Conservation (phyloP, 371 early-diverging fungal species). For the Conidiobolus incongruus region DNA sequence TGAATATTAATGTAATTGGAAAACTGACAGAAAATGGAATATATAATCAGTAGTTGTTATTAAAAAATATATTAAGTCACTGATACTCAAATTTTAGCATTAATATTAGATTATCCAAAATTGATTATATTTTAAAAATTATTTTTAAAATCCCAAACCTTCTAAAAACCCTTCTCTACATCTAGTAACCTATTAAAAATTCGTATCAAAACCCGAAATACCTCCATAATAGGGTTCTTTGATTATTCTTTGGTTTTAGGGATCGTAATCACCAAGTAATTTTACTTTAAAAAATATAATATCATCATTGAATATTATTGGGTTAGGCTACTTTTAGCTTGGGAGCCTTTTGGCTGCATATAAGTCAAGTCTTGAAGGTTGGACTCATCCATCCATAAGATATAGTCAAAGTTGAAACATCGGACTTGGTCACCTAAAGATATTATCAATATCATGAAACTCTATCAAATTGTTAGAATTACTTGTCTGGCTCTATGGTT, state of each 20-base stretch:
- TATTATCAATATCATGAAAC: too few species aligned
- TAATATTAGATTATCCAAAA: too few species aligned
- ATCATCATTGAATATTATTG: too few species aligned
- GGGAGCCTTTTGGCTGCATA: constrained; percentile 17
- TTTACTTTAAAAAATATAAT: constrained; percentile 13
- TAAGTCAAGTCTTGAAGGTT: constrained; percentile 30
- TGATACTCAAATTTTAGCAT: too few species aligned
- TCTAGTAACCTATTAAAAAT: constrained; percentile 61
- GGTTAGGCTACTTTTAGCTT: constrained; percentile 24
- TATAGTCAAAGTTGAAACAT: constrained; percentile 61
- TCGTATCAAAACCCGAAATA: constrained; percentile 56
- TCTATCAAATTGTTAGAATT: background rate
- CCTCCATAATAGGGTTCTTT: constrained; percentile 83
- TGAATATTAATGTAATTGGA: too few species aligned
- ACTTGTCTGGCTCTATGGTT: constrained; percentile 52
- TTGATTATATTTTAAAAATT: too few species aligned
- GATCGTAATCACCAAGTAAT: constrained; percentile 77
- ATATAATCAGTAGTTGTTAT: too few species aligned
- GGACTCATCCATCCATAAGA: constrained; percentile 67
- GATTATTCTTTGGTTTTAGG: constrained; percentile 49
- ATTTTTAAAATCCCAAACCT: too few species aligned
- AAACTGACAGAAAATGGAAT: too few species aligned
- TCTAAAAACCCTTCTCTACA: constrained; percentile 37
- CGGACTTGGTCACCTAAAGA: constrained; percentile 20
- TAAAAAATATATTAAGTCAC: too few species aligned